Evolutionary conservation across 495 filamentous ascomycete species (phyloP).

Genomic region (Penicillium soppii): DNA sequence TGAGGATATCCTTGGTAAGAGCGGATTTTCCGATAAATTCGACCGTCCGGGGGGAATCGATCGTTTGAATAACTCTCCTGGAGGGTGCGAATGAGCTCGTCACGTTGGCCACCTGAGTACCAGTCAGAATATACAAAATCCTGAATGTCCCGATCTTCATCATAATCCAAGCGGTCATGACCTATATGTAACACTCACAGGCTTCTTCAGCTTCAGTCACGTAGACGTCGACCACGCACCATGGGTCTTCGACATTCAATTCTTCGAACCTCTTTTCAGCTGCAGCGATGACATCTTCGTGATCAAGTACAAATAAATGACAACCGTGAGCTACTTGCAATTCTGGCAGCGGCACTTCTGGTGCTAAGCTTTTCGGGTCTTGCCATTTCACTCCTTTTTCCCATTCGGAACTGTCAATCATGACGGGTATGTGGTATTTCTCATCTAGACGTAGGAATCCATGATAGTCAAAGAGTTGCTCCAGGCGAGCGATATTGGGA

Average conservation of each 20-base stretch:
- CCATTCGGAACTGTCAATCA: not conserved
- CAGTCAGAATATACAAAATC: not conserved
- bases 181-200: too few relatives aligned
- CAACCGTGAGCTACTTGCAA: not conserved
- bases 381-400: not conserved
- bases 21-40: not conserved
- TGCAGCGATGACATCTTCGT: not conserved
- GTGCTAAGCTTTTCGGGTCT: not conserved
- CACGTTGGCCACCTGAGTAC: not conserved
- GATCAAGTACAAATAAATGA: not conserved
- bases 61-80: not conserved
- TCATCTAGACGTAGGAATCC: conserved; percentile 6
- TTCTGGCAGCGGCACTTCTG: not conserved
- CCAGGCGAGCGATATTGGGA: not conserved
- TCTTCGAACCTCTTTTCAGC: not conserved
- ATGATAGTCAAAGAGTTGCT: conserved; percentile 1
- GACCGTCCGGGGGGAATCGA: not conserved
- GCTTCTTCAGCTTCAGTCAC: not conserved
- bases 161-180: not conserved
- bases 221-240: not conserved
- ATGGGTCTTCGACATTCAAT: not conserved
- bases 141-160: not conserved
- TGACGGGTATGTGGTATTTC: conserved; percentile 2
- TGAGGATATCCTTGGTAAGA: not conserved
- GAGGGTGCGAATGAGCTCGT: not conserved